Evolutionary conservation across 1,284 basidiomycete species (phyloP), one percentile per base, ranked within the genome.

Genomic region (Naganishia cerealis): DNA sequence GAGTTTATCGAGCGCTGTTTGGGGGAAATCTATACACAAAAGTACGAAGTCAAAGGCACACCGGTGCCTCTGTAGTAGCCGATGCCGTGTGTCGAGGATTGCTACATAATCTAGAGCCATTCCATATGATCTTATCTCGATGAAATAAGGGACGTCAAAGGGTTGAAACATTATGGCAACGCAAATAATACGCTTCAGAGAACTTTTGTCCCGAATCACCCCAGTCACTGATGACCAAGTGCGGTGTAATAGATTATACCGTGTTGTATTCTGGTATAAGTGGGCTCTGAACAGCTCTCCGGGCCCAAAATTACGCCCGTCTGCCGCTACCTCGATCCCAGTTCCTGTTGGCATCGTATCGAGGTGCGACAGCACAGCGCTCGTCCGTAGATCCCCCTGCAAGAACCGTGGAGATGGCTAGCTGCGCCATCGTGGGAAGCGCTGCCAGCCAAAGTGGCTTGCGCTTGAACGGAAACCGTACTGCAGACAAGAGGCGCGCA

Each of bases 1-100:
- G 29, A 29, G 33, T 70, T 59, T n/a, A 48, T 70, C 42, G 48
- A 57, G 53, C 6, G 21, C 13, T 59, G 57, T 36, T 24, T 67
- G 33, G 40, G 36, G 39, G 52, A 15, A 9, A 53, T 67, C 33
- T 36, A 18, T 2, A 21, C 2, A 1, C 42, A 42, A 15, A 53
- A 40, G 33, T 43, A 63, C 24, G 42, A 24, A 29, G 26, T 16
- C 15, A 26, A 59, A 18, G 15, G 26, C 29, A 13, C 21, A 8
- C 10, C 46, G 13, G 21, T 24, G 5, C 4, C 21, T 24, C 21
- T 7, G 10, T 50, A 7, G 24, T 50, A 9, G 46, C n/a, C 43
- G 0, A 50, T 15, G 18, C 13, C 16, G 18, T 8, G 7, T 18
- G 13, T 18, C n/a, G 43, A n/a, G 46, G n/a, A 8, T 50, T 50